Base-by-base conservation (phyloP, 768 basidiomycete species). In the Auricularia heimuer region DNA sequence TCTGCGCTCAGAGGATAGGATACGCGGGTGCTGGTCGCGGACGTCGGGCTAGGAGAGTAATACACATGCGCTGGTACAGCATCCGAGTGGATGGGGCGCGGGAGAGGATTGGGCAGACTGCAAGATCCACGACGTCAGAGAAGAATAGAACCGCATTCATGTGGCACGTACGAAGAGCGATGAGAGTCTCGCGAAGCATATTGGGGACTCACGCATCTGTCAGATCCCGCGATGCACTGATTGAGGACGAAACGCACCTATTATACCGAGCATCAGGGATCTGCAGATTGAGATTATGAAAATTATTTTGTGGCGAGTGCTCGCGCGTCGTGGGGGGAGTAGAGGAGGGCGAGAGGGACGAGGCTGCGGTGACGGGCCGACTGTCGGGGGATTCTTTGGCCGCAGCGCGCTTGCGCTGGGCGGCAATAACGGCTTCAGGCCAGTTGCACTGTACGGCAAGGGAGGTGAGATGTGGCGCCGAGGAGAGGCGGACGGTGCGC, bases 351-450 rank as follows among this genome's bases (percentile, higher is more conserved):
- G 67, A 67, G 11, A 89, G 1, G 87, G 90, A 39, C 88, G 88
- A 37, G 85, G 78, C 45, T 81, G 82, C 66, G 29, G 37, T 24
- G n/a, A 54, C 39, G 14, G 62, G 36, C n/a, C 62, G 61, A 24
- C 64, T 60, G 35, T 71, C 70, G 24, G 79, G 70, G 11, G 83
- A 79, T 61, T 87, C 85, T 34, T 24, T 24, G 56, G 68, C 63
- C 1, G 72, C 64, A 42, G 72, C 71, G 4, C 66, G 62, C 71
- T 85, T 85, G 68, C 82, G 79, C 1, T 79, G 74, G 1, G 80
- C 65, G 36, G 83, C 74, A 34, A 88, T 85, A n/a, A 85, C 82
- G 6, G 84, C 86, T 71, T 92, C 89, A 6, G 90, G 90, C 90
- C 90, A 92, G 62, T 85, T 89, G 73, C 90, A 92, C 90, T 90